Evolutionary conservation across 306 rosid species (phyloP).

Genomic region (Crataegus laevigata): DNA sequence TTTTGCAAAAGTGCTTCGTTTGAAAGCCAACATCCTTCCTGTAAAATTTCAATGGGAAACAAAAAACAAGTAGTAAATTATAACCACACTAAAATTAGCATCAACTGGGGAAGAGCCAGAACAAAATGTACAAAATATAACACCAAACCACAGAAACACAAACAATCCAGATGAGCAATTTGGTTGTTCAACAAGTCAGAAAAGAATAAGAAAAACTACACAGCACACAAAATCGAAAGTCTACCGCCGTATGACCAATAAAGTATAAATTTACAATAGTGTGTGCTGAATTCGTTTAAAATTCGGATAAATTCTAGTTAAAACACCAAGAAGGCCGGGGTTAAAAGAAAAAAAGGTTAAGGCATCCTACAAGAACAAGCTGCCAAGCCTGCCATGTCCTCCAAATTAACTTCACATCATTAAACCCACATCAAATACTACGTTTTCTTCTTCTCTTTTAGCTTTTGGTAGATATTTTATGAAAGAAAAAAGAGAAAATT

Average conservation of each 20-base stretch:
- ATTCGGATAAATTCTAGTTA: neutral
- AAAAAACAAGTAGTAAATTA: neutral
- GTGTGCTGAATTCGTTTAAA: neutral
- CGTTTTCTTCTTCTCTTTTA: neutral
- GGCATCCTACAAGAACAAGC: neutral
- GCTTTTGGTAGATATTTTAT: neutral
- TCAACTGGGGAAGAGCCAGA: neutral
- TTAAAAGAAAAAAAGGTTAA: neutral
- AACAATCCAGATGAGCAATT: neutral
- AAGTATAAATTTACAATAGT: neutral
- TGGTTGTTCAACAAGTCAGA: neutral
- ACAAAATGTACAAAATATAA: neutral
- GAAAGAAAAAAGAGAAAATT: neutral
- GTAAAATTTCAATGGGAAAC: constrained; percentile 2
- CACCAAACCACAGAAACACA: neutral
- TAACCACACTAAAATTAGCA: neutral
- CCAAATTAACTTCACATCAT: neutral
- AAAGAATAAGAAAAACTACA: neutral
- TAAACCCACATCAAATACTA: neutral
- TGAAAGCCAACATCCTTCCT: constrained; percentile 63
- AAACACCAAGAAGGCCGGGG: neutral
- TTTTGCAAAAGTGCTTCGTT: constrained; percentile 36
- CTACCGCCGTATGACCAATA: neutral
- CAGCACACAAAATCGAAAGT: neutral
- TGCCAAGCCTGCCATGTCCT: neutral